A percentile compares a stretch with the other conserved stretches of the same genome.
These are phyloP conservation scores for Penicillium arizonense DNA, from an alignment of 495 filamentous ascomycete species.

Conservation along the genomic window DNA sequence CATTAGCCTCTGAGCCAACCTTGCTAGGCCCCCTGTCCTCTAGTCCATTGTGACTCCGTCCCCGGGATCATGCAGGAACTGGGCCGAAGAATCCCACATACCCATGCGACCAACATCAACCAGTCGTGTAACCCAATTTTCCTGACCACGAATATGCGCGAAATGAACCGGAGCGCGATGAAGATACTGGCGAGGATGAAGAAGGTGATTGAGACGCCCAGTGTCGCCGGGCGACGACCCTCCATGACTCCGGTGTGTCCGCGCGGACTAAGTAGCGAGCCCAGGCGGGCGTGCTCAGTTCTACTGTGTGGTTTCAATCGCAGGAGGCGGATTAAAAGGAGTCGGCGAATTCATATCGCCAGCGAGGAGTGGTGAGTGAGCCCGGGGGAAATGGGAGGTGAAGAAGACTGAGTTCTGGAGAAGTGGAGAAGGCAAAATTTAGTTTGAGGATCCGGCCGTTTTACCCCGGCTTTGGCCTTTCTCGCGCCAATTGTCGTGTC, in stretches of 20 bases:
- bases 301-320: not conserved
- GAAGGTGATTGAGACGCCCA: slow-evolving; percentile 71
- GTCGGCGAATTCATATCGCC: too few relatives aligned
- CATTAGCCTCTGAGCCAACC: slow-evolving; percentile 5
- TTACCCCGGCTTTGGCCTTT: slow-evolving; percentile 3
- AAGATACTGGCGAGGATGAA: slow-evolving; percentile 67
- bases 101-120: slow-evolving; percentile 81
- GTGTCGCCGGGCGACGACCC: slow-evolving; percentile 62
- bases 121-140: slow-evolving; percentile 74
- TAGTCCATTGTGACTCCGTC: slow-evolving; percentile 3
- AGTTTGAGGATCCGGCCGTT: not conserved
- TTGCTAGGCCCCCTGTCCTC: not conserved
- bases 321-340: not conserved
- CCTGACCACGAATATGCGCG: slow-evolving; percentile 69
- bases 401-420: not conserved
- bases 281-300: not conserved
- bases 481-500: not conserved
- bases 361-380: too few relatives aligned
- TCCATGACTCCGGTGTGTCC: slow-evolving; percentile 33
- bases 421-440: slow-evolving; percentile 2
- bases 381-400: not conserved
- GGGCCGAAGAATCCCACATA: slow-evolving; percentile 33
- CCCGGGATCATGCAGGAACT: slow-evolving; percentile 17
- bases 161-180: slow-evolving; percentile 69
- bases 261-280: not conserved